phyloP scores from a whole-genome alignment of 805 yeast species.

The Candida methanosorbosa region DNA sequence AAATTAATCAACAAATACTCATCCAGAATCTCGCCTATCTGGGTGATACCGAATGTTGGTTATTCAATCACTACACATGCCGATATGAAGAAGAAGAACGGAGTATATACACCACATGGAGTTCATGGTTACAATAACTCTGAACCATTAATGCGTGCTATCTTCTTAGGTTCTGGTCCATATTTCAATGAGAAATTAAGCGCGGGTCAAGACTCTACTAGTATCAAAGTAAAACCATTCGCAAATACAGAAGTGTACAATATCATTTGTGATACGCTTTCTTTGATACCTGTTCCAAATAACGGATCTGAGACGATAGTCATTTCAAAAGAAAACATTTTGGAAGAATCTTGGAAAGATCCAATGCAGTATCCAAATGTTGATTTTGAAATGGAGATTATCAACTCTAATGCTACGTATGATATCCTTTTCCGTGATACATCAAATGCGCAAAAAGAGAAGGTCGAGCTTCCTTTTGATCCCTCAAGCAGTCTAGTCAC shows the following conservation, averaged over 20 bases:
- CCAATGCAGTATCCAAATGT: constrained; percentile 39
- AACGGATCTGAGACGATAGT: constrained; percentile 39
- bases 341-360: constrained; percentile 42
- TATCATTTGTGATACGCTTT: constrained; percentile 59
- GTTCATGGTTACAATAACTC: constrained; percentile 81
- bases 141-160: constrained; percentile 73
- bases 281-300: constrained; percentile 43
- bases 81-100: constrained; percentile 39
- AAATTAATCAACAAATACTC: constrained; percentile 27
- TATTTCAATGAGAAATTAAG: constrained; percentile 38
- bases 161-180: constrained; percentile 78
- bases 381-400: constrained; percentile 31
- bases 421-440: constrained; percentile 30
- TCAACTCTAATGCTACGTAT: constrained; percentile 41
- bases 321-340: constrained; percentile 16
- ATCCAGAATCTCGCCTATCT: constrained; percentile 71
- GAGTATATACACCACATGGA: constrained; percentile 57
- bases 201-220: constrained; percentile 24
- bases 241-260: constrained; percentile 67
- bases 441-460: neutral
- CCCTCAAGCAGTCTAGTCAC: constrained; percentile 1
- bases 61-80: constrained; percentile 60
- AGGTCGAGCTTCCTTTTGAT: constrained; percentile 4
- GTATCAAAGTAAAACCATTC: constrained; percentile 48
- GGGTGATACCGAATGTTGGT: constrained; percentile 81